Evolutionary conservation across 371 early-diverging fungal species (phyloP).

Genomic region (Mortierella sp.): DNA sequence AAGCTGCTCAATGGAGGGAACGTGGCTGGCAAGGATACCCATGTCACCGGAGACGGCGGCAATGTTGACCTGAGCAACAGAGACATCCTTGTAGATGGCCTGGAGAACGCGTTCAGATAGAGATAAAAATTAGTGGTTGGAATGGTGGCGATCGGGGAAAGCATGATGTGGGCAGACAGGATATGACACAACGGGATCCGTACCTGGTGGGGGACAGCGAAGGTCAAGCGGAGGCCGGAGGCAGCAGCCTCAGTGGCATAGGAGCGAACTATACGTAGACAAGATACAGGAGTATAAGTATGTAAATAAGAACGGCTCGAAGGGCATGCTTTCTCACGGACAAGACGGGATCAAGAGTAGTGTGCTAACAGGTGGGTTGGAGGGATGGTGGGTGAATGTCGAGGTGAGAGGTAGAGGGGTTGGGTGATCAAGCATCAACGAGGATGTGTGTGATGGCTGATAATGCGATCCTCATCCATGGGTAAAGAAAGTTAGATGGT

Average conservation of each 20-base stretch:
- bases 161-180: not conserved
- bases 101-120: slow-evolving; percentile 33
- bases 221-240: slow-evolving; percentile 86
- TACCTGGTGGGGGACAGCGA: slow-evolving; percentile 94
- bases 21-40: slow-evolving; percentile 99
- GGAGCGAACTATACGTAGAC: slow-evolving; percentile 64
- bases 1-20: slow-evolving; percentile 96
- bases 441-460: not conserved
- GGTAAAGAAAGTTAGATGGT: not conserved
- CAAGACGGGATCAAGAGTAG: not conserved
- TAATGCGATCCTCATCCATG: not conserved
- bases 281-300: not conserved
- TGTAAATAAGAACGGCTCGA: not conserved
- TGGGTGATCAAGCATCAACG: not conserved
- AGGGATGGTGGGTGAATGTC: not conserved
- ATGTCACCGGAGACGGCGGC: slow-evolving; percentile 95
- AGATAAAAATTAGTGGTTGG: not conserved
- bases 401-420: not conserved
- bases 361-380: not conserved
- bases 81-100: slow-evolving; percentile 81
- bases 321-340: not conserved
- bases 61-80: slow-evolving; percentile 95
- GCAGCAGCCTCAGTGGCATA: slow-evolving; percentile 81
- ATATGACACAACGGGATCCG: not conserved
- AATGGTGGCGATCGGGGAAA: not conserved